phyloP scores from a whole-genome alignment of 768 basidiomycete genomes.

The Filobasidium floriforme region DNA sequence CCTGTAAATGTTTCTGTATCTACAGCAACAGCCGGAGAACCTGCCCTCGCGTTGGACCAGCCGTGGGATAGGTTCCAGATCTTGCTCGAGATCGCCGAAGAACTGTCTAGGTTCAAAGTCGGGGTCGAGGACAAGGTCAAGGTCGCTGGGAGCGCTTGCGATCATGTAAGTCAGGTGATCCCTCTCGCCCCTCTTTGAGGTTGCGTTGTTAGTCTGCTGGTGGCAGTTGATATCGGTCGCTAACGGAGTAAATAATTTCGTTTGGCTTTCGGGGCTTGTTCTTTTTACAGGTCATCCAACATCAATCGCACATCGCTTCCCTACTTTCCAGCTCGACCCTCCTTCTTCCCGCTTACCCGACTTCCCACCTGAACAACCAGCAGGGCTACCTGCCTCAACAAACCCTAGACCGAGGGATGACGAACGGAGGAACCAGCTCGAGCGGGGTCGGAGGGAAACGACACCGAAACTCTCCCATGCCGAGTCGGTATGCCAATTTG shows the following conservation, averaged over 20 bases:
- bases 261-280: background rate
- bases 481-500: background rate
- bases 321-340: constrained; percentile 42
- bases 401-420: background rate
- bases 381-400: background rate
- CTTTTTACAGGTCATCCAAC: constrained; percentile 38
- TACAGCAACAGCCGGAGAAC: background rate
- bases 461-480: constrained; percentile 32
- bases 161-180: constrained; percentile 58
- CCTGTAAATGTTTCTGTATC: background rate
- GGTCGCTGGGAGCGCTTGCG: constrained; percentile 82
- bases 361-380: constrained; percentile 21
- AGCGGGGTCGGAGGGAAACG: constrained; percentile 12
- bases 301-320: constrained; percentile 42
- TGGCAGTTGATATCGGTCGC: too few species aligned
- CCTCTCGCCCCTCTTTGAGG: too few species aligned
- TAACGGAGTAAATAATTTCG: background rate
- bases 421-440: background rate
- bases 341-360: constrained; percentile 31
- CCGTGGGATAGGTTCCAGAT: constrained; percentile 66
- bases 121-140: constrained; percentile 98
- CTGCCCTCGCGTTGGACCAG: background rate
- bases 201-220: too few species aligned
- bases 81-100: constrained; percentile 87
- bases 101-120: constrained; percentile 79